phyloP scores from a whole-genome alignment of 2,329 filamentous ascomycete genomes.

The Fusarium chuoi region DNA sequence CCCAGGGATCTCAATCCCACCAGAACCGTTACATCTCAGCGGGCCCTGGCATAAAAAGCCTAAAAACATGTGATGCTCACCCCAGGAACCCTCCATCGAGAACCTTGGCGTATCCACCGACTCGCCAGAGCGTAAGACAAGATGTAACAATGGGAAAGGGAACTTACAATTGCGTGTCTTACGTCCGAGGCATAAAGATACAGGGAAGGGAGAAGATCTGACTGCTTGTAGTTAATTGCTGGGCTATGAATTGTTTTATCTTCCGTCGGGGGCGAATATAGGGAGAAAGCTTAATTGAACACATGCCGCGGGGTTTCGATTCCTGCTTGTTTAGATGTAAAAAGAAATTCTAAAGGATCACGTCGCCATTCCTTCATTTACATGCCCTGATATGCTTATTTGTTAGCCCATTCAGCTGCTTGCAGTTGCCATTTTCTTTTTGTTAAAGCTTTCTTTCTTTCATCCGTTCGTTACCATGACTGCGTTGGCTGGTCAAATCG shows the following conservation, averaged over 20 bases:
- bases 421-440: background rate
- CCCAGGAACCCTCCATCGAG: background rate
- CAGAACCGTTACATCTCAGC: constrained; percentile 3
- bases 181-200: background rate
- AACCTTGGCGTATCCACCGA: background rate
- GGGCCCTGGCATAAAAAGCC: background rate
- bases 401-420: background rate
- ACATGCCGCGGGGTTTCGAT: background rate
- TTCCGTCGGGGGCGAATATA: background rate
- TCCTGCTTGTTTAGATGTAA: background rate
- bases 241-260: background rate
- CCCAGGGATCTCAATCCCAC: background rate
- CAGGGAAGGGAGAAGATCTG: background rate
- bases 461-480: background rate
- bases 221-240: background rate
- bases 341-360: background rate
- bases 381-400: background rate
- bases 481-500: constrained; percentile 21
- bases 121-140: background rate
- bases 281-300: background rate
- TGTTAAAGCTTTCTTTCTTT: background rate
- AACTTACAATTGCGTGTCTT: background rate
- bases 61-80: constrained; percentile 2
- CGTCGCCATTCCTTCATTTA: background rate
- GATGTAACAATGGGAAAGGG: background rate